Percentiles rank a stretch among this genome's conserved stretches.
These are phyloP conservation scores for Colletotrichum orchidophilum DNA, from an alignment of 2,329 filamentous ascomycete genomes.

Conservation along the genomic window DNA sequence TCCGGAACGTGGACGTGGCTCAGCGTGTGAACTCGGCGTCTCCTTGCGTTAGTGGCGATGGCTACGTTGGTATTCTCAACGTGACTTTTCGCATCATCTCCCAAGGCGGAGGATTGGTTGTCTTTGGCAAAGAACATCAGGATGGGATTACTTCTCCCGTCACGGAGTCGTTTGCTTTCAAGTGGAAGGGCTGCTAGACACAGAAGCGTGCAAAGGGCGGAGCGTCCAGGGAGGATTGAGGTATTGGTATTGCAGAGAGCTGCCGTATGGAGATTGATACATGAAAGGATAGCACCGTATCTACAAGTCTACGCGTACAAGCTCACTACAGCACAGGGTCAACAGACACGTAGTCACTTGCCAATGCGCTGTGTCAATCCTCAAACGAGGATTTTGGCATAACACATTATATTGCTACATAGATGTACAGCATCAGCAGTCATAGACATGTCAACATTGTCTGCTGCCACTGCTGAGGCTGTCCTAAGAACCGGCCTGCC, in stretches of 20 bases:
- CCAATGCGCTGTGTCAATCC: background rate
- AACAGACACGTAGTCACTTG: background rate
- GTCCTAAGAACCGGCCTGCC: background rate
- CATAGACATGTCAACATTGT: background rate
- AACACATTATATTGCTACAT: background rate
- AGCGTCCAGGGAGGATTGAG: background rate
- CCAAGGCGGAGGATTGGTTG: slow-evolving; percentile 6
- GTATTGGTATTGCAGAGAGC: background rate
- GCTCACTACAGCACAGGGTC: background rate
- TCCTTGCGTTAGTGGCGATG: slow-evolving; percentile 23
- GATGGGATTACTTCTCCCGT: slow-evolving; percentile 15
- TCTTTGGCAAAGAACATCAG: slow-evolving; percentile 25
- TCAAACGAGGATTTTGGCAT: background rate
- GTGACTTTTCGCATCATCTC: slow-evolving; percentile 33
- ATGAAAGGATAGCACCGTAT: background rate
- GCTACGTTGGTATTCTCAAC: slow-evolving; percentile 34
- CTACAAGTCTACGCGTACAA: background rate
- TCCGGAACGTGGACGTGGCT: slow-evolving; percentile 25
- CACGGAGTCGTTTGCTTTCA: slow-evolving; percentile 24
- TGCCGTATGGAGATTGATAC: background rate
- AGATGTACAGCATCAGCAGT: background rate
- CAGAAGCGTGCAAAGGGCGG: background rate
- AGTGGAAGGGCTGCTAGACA: slow-evolving; percentile 21
- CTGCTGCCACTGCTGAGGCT: background rate
- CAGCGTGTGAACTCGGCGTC: slow-evolving; percentile 26